A percentile compares a stretch with the other conserved stretches of the same genome.
These are phyloP conservation scores for Coleophoma crateriformis DNA, from an alignment of 2,329 filamentous ascomycete species.

Conservation along the genomic window DNA sequence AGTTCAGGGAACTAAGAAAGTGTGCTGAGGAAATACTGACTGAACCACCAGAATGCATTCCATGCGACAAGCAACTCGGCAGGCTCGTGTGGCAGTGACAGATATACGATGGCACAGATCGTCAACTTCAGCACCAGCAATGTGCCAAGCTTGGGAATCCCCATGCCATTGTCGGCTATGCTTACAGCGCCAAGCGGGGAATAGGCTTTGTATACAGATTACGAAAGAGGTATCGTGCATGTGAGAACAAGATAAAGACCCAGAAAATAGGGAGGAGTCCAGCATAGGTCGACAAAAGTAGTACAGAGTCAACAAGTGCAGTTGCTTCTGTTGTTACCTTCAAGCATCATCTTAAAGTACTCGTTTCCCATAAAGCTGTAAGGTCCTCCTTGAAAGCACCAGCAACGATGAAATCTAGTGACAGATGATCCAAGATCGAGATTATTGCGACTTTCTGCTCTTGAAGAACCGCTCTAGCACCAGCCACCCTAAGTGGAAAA, in stretches of 20 bases:
- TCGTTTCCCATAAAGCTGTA: constrained; percentile 6
- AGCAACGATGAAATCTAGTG: constrained; percentile 14
- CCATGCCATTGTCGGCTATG: neutral
- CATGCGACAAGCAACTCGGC: neutral
- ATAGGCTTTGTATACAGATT: neutral
- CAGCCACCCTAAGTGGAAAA: constrained; percentile 17
- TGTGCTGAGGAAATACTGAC: neutral
- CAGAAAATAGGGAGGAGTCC: no score
- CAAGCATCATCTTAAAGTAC: neutral
- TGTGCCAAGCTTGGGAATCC: neutral
- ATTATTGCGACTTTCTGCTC: constrained; percentile 5
- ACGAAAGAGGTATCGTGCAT: no score
- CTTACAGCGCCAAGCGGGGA: neutral
- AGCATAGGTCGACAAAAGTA: no score
- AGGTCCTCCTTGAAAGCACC: constrained; percentile 13
- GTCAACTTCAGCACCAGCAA: neutral
- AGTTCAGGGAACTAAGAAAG: neutral
- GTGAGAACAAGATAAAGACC: no score
- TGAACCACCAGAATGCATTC: neutral
- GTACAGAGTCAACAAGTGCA: no score
- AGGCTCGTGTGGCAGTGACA: constrained; percentile 1
- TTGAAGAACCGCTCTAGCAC: constrained; percentile 9
- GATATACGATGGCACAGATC: constrained; percentile 2
- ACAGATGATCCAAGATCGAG: constrained; percentile 11
- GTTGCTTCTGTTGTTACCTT: no score